phyloP scores from a whole-genome alignment of 305 asterid species.

The Fraxinus dipetala region DNA sequence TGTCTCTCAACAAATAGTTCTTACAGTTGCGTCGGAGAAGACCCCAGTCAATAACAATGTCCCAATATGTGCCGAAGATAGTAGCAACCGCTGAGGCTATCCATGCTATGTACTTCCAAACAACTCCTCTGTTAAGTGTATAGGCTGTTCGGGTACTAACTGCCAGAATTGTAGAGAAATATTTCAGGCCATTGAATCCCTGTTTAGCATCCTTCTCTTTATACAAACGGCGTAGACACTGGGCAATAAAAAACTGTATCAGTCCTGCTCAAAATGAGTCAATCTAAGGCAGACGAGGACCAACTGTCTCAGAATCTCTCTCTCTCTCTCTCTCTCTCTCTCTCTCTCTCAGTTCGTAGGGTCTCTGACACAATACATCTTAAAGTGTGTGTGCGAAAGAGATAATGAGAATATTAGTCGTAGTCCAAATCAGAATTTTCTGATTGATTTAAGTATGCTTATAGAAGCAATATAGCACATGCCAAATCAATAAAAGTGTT shows the following conservation, averaged over 20 bases:
- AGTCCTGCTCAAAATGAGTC: background rate
- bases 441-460: background rate
- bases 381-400: background rate
- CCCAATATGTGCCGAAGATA: conserved; percentile 48
- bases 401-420: background rate
- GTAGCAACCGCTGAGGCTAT: conserved; percentile 35
- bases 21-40: conserved; percentile 41
- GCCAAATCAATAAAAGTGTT: background rate
- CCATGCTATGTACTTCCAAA: conserved; percentile 39
- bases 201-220: conserved; percentile 45
- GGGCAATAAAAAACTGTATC: conserved; percentile 8
- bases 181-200: conserved; percentile 47
- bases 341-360: background rate
- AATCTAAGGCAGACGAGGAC: background rate
- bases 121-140: conserved; percentile 23
- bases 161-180: conserved; percentile 39
- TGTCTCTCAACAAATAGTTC: conserved; percentile 54
- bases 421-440: background rate
- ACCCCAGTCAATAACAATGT: conserved; percentile 56
- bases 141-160: conserved; percentile 46
- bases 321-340: background rate
- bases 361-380: background rate
- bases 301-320: background rate
- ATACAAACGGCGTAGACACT: conserved; percentile 44
- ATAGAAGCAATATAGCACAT: background rate